These are phyloP conservation scores for Aspergillus sp. DNA, from an alignment of 2,329 filamentous ascomycete genomes.

Conservation along the genomic window DNA sequence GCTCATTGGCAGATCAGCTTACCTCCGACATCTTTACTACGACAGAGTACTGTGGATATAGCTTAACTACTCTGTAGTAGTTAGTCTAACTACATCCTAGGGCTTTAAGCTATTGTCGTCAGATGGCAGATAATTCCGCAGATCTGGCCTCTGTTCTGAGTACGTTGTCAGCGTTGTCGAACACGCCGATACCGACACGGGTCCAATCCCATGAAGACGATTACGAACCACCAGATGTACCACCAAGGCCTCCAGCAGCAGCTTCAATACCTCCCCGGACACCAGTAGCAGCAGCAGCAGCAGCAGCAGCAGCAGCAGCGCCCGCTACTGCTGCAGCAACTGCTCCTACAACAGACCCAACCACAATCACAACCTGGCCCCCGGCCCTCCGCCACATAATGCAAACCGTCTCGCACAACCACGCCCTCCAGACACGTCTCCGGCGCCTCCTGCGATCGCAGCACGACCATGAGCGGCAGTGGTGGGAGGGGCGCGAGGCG, in stretches of 20 bases:
- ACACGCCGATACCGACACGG: constrained; percentile 3
- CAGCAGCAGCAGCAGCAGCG: not conserved
- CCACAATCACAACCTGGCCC: constrained; percentile 46
- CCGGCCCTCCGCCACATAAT: constrained; percentile 45
- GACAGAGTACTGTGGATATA: not conserved
- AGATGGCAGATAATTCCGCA: constrained; percentile 16
- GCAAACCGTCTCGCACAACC: constrained; percentile 40
- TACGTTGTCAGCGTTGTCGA: constrained; percentile 32
- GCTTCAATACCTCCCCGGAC: not conserved
- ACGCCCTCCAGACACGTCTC: constrained; percentile 39
- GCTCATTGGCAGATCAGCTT: not conserved
- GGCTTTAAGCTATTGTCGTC: too few species aligned
- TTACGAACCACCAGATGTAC: constrained; percentile 14
- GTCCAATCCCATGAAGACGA: constrained; percentile 4
- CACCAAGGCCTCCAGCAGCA: constrained; percentile 3
- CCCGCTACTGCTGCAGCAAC: constrained; percentile 4
- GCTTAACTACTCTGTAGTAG: too few species aligned
- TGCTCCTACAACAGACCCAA: constrained; percentile 19
- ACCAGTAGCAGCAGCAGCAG: not conserved
- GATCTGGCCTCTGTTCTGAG: constrained; percentile 36
- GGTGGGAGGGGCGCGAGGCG: constrained; percentile 48
- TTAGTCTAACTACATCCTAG: too few species aligned
- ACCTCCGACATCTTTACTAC: not conserved
- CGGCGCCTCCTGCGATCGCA: constrained; percentile 55
- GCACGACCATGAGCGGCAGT: constrained; percentile 54